Base-by-base conservation (phyloP, 169 alveolate species). In the Plasmodium inui region DNA sequence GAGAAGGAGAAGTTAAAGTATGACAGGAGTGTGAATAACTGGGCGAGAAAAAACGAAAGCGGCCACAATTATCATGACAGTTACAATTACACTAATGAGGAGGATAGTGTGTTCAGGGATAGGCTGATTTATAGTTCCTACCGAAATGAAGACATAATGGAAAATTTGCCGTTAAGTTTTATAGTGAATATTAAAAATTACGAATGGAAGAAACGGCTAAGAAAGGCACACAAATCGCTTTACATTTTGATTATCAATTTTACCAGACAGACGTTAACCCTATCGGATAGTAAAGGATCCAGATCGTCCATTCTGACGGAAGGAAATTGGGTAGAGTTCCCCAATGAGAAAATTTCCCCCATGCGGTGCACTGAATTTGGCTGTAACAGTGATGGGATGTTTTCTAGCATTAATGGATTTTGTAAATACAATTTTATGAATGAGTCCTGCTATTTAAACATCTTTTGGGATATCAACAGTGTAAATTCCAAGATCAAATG, bases 321-420 rank as follows among this genome's bases (percentile, higher is more conserved):
- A 19, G 98, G 98, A 14, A 92, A 92, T 53, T 96, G 98, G 98
- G 96, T 95, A 8, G 98, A 97, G 94, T 95, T 95, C 55, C 98
- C 98, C 0, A 74, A 90, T 88, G 98, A 97, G 82, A 97, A 97
- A 83, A 96, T 97, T 0, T 95, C 97, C 41, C 94, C 97, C 9
- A 74, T 96, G 34, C 93, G 98, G 41, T 97, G 96, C 17, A 93
- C 97, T 19, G 98, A 96, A 81, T 97, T 97, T 82, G 98, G 98
- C 9, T 93, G 96, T 73, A 95, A 95, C n/a, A 94, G 97, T 79
- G 94, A 79, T 82, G 97, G 98, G 1, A 95, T 94, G 94, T 95
- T 96, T 74, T 95, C 97, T 9, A 96, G 97, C 84, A 96, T 96
- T 41, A 70, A 93, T 26, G 98, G 98, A 22, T 61, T 79, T 26